Conservation (phyloP, 305 asterid genomes). For the Fraxinus sp. region DNA sequence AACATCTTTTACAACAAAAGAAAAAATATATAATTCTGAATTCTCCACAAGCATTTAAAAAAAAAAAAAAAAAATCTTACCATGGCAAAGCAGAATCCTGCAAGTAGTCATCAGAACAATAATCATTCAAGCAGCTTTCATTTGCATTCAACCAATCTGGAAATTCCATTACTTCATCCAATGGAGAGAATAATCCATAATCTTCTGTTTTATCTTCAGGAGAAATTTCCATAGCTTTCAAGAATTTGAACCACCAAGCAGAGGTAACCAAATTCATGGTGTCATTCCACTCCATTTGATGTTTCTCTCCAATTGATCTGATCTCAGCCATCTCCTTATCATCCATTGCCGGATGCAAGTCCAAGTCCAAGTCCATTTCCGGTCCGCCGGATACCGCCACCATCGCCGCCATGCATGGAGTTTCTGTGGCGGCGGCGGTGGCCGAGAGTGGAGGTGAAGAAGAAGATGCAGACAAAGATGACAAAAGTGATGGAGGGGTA, state of each 20-base stretch:
- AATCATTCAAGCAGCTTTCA: slow-evolving; percentile 51
- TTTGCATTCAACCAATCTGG: slow-evolving; percentile 69
- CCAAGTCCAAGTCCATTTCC: slow-evolving; percentile 44
- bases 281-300: slow-evolving; percentile 95
- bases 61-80: slow-evolving; percentile 33
- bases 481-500: slow-evolving; percentile 48
- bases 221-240: slow-evolving; percentile 63
- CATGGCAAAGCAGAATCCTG: slow-evolving; percentile 76
- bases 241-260: slow-evolving; percentile 88
- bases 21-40: not conserved
- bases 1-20: slow-evolving; percentile 22
- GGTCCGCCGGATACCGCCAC: slow-evolving; percentile 32
- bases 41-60: not conserved
- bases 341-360: slow-evolving; percentile 79
- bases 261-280: slow-evolving; percentile 74
- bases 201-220: slow-evolving; percentile 37
- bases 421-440: slow-evolving; percentile 30
- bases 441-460: slow-evolving; percentile 51
- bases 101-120: slow-evolving; percentile 48
- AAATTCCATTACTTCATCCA: slow-evolving; percentile 74
- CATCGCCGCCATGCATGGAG: slow-evolving; percentile 37
- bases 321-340: slow-evolving; percentile 87
- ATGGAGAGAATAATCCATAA: slow-evolving; percentile 46
- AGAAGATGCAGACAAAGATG: slow-evolving; percentile 62
- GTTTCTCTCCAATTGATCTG: slow-evolving; percentile 85